These are phyloP conservation scores for Zelopaecilomyces penicillatus DNA, from an alignment of 2,329 filamentous ascomycete species.

Conservation along the genomic window DNA sequence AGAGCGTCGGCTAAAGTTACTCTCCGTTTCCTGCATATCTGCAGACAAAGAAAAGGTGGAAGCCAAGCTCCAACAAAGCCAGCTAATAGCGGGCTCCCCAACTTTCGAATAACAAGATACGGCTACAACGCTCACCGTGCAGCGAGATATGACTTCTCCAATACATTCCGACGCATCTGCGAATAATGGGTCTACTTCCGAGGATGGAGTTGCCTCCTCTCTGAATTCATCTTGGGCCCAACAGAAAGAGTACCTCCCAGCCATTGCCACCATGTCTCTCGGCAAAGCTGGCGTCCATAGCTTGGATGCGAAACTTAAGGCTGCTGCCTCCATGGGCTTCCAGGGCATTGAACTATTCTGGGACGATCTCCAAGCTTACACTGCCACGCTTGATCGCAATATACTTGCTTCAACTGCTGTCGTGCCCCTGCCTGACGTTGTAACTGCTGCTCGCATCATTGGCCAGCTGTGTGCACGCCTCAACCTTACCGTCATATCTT, in stretches of 20 bases:
- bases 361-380: conserved; percentile 12
- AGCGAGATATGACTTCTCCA: too few relatives aligned
- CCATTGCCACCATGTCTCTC: conserved; percentile 17
- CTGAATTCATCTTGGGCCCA: neutral
- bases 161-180: too few relatives aligned
- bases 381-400: neutral
- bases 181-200: neutral
- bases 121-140: too few relatives aligned
- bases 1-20: too few relatives aligned
- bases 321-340: conserved; percentile 10
- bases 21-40: too few relatives aligned
- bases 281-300: conserved; percentile 9
- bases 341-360: conserved; percentile 15
- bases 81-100: too few relatives aligned
- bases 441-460: conserved; percentile 6
- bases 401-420: neutral
- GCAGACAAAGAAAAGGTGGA: too few relatives aligned
- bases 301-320: conserved; percentile 13
- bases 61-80: too few relatives aligned
- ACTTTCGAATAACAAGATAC: too few relatives aligned
- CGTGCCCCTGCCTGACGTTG: conserved; percentile 2
- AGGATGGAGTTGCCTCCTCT: neutral
- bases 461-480: conserved; percentile 3
- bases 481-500: conserved; percentile 10
- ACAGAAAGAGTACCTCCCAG: conserved; percentile 1